Base-by-base conservation (phyloP, 2,329 filamentous ascomycete species). In the Colletotrichum kahawae region DNA sequence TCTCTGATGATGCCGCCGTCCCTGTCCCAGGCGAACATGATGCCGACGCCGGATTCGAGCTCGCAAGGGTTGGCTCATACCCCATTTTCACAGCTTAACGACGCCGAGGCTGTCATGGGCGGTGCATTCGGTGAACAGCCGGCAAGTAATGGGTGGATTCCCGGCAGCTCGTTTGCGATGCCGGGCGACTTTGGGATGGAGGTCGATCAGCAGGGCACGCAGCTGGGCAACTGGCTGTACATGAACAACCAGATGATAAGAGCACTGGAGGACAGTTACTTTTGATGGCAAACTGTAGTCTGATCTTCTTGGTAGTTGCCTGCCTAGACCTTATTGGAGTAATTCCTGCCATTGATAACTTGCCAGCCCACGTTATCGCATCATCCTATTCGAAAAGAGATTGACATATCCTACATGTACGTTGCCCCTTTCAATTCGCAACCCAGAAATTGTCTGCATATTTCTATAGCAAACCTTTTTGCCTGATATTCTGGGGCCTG, bases 201-300 rank as follows among this genome's bases (percentile, higher is more conserved):
- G 29, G 71, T 77, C 8, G 77, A 77, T 43, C 71, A 74, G 18
- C 76, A 76, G 14, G 31, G 71, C 13, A 51, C 74, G 7, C 68
- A 78, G 14, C 74, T 78, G 5, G 69, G 77, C 54, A 75, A 76
- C 51, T 78, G 74, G 77, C 73, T 78, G 14, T 72, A 76, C 27
- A 74, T 76, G 67, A 78, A 78, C 8, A 75, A 77, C 18, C 67
- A 69, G 13, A 74, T 78, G 54, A 77, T 79, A 64, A 76, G 78
- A 67, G 72, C 75, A 13, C 31, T 79, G 5, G 77, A 79, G 18
- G 71, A 77, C 59, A 73, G 38, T 18, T 73, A 73, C 31, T 59
- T 59, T 7, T 63, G 57, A 54, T 18, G 18, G 0, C 38, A n/a
- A 43, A 5, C 10, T 18, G 38, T 8, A 43, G 0, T 10, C 3